These are phyloP conservation scores for Taphrina pruni DNA, from an alignment of 1,139 yeast species.

Conservation along the genomic window DNA sequence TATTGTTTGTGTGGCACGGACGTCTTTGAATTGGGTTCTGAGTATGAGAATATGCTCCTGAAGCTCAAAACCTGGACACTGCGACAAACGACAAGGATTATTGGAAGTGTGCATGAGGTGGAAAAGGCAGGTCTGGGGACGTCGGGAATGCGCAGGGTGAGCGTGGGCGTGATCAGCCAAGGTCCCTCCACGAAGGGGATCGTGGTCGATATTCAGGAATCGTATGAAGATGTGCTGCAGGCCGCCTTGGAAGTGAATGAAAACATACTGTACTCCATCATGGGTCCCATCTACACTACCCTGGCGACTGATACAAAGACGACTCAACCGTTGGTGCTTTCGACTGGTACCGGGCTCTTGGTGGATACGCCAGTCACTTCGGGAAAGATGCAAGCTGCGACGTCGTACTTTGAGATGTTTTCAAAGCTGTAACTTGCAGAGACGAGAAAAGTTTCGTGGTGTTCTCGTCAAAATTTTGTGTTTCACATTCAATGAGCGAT, in stretches of 20 bases:
- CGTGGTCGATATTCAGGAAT: slow-evolving; percentile 24
- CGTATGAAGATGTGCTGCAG: slow-evolving; percentile 13
- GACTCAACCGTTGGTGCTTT: not conserved
- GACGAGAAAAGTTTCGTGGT: not conserved
- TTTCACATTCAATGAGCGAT: not conserved
- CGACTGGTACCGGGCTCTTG: slow-evolving; percentile 1
- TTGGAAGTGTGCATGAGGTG: slow-evolving; percentile 24
- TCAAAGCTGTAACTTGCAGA: slow-evolving; percentile 1
- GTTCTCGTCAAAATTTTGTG: not conserved
- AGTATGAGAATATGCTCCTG: slow-evolving; percentile 27
- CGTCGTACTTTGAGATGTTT: slow-evolving; percentile 23
- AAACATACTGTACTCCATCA: not conserved
- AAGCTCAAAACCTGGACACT: slow-evolving; percentile 31
- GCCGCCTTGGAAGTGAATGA: slow-evolving; percentile 3
- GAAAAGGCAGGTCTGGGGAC: slow-evolving; percentile 3
- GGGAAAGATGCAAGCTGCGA: slow-evolving; percentile 21
- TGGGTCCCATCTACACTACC: slow-evolving; percentile 19
- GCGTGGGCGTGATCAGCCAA: slow-evolving; percentile 34
- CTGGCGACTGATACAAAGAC: not conserved
- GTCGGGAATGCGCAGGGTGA: not conserved
- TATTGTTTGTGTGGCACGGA: slow-evolving; percentile 24
- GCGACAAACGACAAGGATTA: slow-evolving; percentile 25
- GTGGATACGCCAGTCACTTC: not conserved
- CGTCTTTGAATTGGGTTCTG: slow-evolving; percentile 24
- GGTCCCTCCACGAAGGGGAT: slow-evolving; percentile 36